phyloP scores from a whole-genome alignment of 129 eudicot genomes.

The Flaveria trinervia region DNA sequence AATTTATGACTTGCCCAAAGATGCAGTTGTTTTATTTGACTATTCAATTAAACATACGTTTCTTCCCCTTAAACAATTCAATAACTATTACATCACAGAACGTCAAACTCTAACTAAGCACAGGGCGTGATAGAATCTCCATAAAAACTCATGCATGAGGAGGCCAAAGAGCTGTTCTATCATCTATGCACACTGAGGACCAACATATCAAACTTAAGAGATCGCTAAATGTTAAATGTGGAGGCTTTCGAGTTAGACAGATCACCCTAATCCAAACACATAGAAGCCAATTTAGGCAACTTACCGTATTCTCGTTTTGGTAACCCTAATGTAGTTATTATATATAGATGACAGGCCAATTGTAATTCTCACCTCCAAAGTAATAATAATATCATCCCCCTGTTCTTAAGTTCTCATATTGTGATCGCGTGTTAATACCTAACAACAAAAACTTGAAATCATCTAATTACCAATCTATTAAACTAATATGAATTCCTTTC shows the following conservation, averaged over 20 bases:
- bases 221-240: background rate
- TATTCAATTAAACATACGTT: background rate
- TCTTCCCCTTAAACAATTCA: background rate
- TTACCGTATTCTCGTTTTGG: too few relatives aligned
- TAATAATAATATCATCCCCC: too few relatives aligned
- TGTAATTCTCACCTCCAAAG: too few relatives aligned
- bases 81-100: background rate
- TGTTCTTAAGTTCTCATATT: too few relatives aligned
- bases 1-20: background rate
- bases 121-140: slow-evolving; percentile 10
- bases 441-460: background rate
- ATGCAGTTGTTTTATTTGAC: background rate
- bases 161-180: background rate
- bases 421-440: too few relatives aligned
- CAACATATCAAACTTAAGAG: background rate
- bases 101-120: background rate
- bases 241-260: too few relatives aligned
- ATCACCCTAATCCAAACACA: too few relatives aligned
- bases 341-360: too few relatives aligned
- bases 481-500: slow-evolving; percentile 7
- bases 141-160: background rate
- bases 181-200: background rate
- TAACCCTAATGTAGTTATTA: too few relatives aligned
- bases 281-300: too few relatives aligned
- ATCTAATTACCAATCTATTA: background rate